Evolutionary conservation across 257 asterid species (phyloP), one percentile per base, ranked within the genome.

Genomic region (Schizonepeta tenuifolia): DNA sequence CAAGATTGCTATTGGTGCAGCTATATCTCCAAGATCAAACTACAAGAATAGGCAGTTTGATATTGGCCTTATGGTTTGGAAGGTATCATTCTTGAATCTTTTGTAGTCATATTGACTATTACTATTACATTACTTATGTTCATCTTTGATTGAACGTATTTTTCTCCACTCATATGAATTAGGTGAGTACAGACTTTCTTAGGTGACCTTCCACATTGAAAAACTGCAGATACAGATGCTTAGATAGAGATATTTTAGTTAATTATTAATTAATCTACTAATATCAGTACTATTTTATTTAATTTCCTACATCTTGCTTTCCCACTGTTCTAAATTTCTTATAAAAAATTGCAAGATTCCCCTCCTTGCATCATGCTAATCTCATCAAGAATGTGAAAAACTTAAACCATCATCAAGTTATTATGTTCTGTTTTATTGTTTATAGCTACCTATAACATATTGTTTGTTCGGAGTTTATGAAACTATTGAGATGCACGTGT

Each of bases 1-100:
- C 69, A 90, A 83, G 69, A 93, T 93, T 9, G 97, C 98, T 0
- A 90, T 93, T n/a, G 97, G 98, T 50, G 98, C 98, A 61, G 97
- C 97, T 6, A 93, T 93, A 46, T 90, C 97, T 75, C 98, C 97
- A 59, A 86, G 98, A 69, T 93, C 98, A 17, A 79, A 86, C 67
- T 86, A 69, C 82, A 75, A 59, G 55, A 78, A 78, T 3, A 83
- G 90, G 67, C 98, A 93, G 61, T 93, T 83, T 49, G 98, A 93
- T 79, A 90, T 93, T 44, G 96, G 96, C 72, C 62, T 93, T 35
- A 93, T 85, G 96, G 80, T 93, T n/a, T 93, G 98, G 98, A 93
- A 93, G 98, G 98, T 93, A 80, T 22, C 20, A 36, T 40, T 21
- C 56, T 63, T 63, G 21, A 63, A 11, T 41, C 1, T 6, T 51